Percentiles rank a stretch among this genome's conserved stretches.
phyloP scores from a whole-genome alignment of 305 asterid species.

The Ajuga reptans region DNA sequence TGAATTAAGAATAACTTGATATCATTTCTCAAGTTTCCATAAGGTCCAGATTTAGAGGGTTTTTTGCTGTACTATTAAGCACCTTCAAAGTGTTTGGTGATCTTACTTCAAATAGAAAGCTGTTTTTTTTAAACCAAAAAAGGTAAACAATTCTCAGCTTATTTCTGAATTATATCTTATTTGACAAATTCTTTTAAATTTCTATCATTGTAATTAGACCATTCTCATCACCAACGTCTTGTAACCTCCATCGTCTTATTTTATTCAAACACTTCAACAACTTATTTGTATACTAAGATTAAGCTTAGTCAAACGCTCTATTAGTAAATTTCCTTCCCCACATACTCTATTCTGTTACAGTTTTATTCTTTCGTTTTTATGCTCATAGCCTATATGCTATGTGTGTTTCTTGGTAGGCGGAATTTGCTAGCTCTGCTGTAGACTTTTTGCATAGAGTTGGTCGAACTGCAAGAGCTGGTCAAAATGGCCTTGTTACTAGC shows the following conservation, averaged over 20 bases:
- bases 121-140: too few species aligned
- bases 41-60: background rate
- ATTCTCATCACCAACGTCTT: too few species aligned
- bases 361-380: background rate
- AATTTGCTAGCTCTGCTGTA: slow-evolving; percentile 81
- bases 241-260: background rate
- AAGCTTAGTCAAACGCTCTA: too few species aligned
- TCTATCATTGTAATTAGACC: too few species aligned
- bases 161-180: too few species aligned
- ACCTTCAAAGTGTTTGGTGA: too few species aligned
- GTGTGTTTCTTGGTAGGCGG: slow-evolving; percentile 51
- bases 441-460: slow-evolving; percentile 97
- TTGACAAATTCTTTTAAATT: too few species aligned
- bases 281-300: too few species aligned
- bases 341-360: background rate
- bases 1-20: background rate
- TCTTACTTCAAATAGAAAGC: too few species aligned
- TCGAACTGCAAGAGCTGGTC: slow-evolving; percentile 94
- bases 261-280: background rate
- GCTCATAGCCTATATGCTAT: slow-evolving; percentile 9
- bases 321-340: background rate
- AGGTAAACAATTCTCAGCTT: too few species aligned
- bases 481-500: slow-evolving; percentile 80
- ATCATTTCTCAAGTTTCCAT: background rate
- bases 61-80: background rate